phyloP scores from a whole-genome alignment of 2,329 filamentous ascomycete genomes.

The Penicillium sp. region DNA sequence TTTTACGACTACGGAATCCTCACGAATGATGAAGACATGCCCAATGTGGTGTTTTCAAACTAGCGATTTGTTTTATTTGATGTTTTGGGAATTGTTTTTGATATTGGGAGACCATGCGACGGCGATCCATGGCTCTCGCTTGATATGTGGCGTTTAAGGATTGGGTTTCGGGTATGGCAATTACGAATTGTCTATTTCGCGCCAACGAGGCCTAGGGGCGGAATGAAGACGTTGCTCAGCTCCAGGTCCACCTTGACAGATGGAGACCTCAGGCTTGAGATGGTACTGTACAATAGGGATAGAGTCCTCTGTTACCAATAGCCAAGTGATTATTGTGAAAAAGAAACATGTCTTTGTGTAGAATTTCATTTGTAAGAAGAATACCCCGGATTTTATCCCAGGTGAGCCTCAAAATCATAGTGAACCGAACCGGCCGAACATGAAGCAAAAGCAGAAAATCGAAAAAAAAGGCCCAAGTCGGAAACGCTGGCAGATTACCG shows the following conservation, averaged over 20 bases:
- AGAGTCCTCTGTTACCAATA: constrained; percentile 3
- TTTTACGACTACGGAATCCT: constrained; percentile 20
- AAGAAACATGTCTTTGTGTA: not conserved
- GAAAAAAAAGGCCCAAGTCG: constrained; percentile 16
- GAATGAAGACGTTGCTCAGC: constrained; percentile 1
- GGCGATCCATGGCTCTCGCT: constrained; percentile 5
- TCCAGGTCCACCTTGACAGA: not conserved
- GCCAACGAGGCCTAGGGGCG: not conserved
- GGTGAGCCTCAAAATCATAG: not conserved
- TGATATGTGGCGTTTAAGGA: constrained; percentile 5
- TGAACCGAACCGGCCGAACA: not conserved
- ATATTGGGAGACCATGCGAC: constrained; percentile 2
- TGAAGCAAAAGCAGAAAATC: not conserved
- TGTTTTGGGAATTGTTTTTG: constrained; percentile 4
- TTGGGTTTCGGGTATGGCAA: not conserved
- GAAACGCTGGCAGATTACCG: constrained; percentile 23
- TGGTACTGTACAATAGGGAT: constrained; percentile 24
- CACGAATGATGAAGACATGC: constrained; percentile 25
- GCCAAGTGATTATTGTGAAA: not conserved
- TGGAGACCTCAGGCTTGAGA: constrained; percentile 1
- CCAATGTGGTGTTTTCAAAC: constrained; percentile 6
- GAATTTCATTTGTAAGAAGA: not conserved
- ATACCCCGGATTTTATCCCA: not conserved
- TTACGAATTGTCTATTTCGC: constrained; percentile 2
- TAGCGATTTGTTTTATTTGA: constrained; percentile 14